phyloP scores from a whole-genome alignment of 768 basidiomycete species.

The Mycena crocata region DNA sequence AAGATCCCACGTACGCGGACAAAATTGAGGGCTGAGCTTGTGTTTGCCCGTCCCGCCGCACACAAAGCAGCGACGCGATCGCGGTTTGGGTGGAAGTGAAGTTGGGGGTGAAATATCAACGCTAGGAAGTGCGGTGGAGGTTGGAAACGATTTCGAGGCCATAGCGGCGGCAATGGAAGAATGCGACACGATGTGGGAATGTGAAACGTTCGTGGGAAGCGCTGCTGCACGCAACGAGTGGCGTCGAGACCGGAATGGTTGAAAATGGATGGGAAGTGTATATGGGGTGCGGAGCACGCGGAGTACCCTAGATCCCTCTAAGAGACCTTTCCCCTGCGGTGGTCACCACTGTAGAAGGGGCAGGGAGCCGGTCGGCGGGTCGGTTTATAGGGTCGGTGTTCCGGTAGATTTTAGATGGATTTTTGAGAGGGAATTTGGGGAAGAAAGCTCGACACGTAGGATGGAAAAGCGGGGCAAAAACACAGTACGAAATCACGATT shows the following conservation, averaged over 20 bases:
- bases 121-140: background rate
- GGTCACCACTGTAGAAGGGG: constrained; percentile 6
- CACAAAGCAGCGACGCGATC: constrained; percentile 16
- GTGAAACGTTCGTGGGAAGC: background rate
- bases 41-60: constrained; percentile 1
- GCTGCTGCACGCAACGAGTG: background rate
- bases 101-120: background rate
- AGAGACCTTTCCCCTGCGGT: constrained; percentile 5
- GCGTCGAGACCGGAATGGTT: background rate
- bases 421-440: too few relatives aligned
- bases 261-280: background rate
- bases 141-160: background rate
- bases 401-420: too few relatives aligned
- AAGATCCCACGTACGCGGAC: constrained; percentile 3
- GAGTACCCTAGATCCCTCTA: background rate
- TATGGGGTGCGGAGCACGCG: background rate
- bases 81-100: background rate
- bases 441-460: too few relatives aligned
- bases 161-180: background rate
- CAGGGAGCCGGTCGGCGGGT: too few relatives aligned
- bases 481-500: too few relatives aligned
- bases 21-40: background rate
- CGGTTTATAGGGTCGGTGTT: too few relatives aligned
- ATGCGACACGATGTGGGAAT: background rate
- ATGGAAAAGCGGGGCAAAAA: too few relatives aligned